Evolutionary conservation across 768 basidiomycete species (phyloP), one percentile per base, ranked within the genome.

Genomic region (Lactarius hatsudake): DNA sequence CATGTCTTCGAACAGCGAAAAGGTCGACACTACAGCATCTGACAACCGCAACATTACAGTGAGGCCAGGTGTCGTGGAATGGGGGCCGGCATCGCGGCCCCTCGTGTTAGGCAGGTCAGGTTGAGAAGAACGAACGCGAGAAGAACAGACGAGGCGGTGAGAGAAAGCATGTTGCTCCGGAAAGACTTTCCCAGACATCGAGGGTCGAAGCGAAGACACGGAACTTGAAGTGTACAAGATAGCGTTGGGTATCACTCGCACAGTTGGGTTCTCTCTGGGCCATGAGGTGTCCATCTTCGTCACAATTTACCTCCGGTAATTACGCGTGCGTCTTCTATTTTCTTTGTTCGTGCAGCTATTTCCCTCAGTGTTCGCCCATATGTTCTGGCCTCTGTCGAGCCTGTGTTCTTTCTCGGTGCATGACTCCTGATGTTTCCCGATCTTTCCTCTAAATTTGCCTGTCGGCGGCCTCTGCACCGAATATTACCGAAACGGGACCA

Each of bases 11-110:
- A 69, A 68, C 4, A 68, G 67, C 40, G 40, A 51, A 63, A n/a
- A n/a, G n/a, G n/a, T 32, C 32, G 32, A 32, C 32, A 32, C 6
- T 32, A 70, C 45, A 38, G 59, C 34, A 40, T 71, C 69, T 23
- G 64, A 71, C 58, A 69, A 54, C 2, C 59, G 66, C 40, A 68
- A 34, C 48, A 69, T 38, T 30, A 68, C 59, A 32, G 64, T 51
- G 18, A 61, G 59, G 13, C 2, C 36, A 34, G 28, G 65, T 58
- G 23, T 61, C 45, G 51, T 51, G 28, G 28, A 66, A 68, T 36
- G 59, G 60, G 40, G 55, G 18, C 64, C 60, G 28, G 68, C 68
- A 58, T 69, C 64, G 48, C 48, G 55, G 34, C 10, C 9, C 8
- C n/a, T n/a, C 20, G 5, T 18, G 10, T 2, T 12, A 36, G 34